phyloP scores from a whole-genome alignment of 305 asterid species.

The Rubia tinctorum region DNA sequence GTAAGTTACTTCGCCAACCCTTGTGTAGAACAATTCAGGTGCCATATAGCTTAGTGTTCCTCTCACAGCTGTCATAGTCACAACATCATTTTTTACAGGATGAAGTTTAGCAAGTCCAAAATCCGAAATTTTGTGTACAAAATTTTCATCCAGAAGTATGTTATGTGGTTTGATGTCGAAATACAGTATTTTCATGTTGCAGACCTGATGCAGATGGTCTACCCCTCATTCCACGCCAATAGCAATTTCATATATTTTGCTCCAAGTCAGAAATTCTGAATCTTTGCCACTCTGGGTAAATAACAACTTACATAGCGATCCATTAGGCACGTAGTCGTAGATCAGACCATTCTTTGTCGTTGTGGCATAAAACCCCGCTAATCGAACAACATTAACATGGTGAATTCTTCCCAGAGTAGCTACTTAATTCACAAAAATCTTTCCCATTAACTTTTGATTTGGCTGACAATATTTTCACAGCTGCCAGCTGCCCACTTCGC shows the following conservation, averaged over 20 bases:
- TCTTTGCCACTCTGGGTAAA: too few relatives aligned
- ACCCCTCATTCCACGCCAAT: neutral
- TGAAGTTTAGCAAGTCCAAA: slow-evolving; percentile 2
- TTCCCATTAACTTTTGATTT: too few relatives aligned
- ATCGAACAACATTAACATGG: too few relatives aligned
- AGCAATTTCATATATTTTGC: neutral
- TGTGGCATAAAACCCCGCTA: too few relatives aligned
- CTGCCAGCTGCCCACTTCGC: too few relatives aligned
- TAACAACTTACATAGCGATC: too few relatives aligned
- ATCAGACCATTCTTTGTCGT: too few relatives aligned
- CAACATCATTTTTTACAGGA: neutral
- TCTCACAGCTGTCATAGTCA: slow-evolving; percentile 1
- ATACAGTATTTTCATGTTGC: neutral
- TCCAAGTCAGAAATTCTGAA: neutral
- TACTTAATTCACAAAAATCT: too few relatives aligned
- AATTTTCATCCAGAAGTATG: neutral
- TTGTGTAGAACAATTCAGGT: neutral
- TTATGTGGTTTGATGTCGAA: slow-evolving; percentile 4
- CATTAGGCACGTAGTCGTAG: too few relatives aligned
- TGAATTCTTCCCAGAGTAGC: too few relatives aligned
- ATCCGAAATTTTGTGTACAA: neutral
- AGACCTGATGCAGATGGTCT: neutral
- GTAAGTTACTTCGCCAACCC: neutral
- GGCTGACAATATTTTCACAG: too few relatives aligned
- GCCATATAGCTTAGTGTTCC: slow-evolving; percentile 2